Conservation (phyloP, 306 rosid genomes). For the Elaeagnus macrophylla region DNA sequence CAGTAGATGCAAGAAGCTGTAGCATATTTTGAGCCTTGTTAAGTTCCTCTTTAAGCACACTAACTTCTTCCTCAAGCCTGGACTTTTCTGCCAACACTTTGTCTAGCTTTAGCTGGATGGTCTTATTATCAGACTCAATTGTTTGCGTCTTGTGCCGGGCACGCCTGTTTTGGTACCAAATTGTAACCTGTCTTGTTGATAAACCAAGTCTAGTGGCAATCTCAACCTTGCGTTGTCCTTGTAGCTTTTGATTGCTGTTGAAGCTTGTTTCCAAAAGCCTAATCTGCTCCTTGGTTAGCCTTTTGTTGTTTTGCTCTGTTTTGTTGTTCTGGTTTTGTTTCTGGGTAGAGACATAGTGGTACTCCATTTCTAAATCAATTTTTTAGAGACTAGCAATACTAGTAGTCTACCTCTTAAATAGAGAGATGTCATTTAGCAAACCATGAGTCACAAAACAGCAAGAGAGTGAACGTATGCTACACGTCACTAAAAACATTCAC, state of each 20-base stretch:
- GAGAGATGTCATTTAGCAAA: too few relatives aligned
- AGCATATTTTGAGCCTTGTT: slow-evolving; percentile 9
- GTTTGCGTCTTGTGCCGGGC: slow-evolving; percentile 5
- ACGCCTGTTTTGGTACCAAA: slow-evolving; percentile 16
- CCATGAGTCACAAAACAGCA: too few relatives aligned
- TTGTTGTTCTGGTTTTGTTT: background rate
- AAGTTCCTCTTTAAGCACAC: slow-evolving; percentile 4
- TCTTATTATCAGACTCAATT: slow-evolving; percentile 5
- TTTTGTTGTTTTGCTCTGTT: slow-evolving; percentile 5
- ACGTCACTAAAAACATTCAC: too few relatives aligned
- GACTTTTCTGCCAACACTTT: slow-evolving; percentile 8
- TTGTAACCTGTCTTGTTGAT: slow-evolving; percentile 8
- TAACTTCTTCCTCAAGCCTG: slow-evolving; percentile 17
- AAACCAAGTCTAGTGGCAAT: slow-evolving; percentile 4
- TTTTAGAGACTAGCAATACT: too few relatives aligned
- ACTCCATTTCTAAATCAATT: slow-evolving; percentile 4
- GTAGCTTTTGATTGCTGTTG: slow-evolving; percentile 7
- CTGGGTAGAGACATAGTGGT: background rate
- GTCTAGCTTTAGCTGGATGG: slow-evolving; percentile 6
- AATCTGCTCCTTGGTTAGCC: slow-evolving; percentile 7
- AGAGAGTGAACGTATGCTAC: too few relatives aligned
- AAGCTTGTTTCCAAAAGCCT: slow-evolving; percentile 15
- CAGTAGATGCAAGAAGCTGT: background rate
- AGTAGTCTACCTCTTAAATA: too few relatives aligned
- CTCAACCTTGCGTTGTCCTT: slow-evolving; percentile 2